phyloP scores from a whole-genome alignment of 2,329 filamentous ascomycete genomes.

The Fusarium compactum region DNA sequence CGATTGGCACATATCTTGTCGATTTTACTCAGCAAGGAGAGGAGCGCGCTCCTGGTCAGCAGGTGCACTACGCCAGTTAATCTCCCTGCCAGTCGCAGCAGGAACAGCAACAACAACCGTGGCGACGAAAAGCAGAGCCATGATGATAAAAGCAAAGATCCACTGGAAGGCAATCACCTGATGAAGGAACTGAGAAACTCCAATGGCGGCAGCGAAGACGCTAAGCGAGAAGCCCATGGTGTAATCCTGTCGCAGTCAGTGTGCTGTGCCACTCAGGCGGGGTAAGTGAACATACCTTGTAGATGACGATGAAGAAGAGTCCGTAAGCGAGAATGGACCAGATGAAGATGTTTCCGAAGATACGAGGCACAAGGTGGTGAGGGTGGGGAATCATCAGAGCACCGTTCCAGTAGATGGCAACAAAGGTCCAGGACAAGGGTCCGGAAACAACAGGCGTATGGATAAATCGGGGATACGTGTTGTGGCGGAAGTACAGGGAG shows the following conservation, averaged over 20 bases:
- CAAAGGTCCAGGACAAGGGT: slow-evolving; percentile 85
- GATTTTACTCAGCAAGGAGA: slow-evolving; percentile 63
- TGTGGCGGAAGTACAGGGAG: slow-evolving; percentile 84
- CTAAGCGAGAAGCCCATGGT: slow-evolving; percentile 85
- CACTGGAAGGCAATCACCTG: slow-evolving; percentile 85
- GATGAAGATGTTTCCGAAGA: slow-evolving; percentile 88
- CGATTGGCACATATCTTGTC: not conserved
- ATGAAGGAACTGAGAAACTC: slow-evolving; percentile 79
- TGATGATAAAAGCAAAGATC: slow-evolving; percentile 91
- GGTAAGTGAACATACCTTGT: slow-evolving; percentile 67
- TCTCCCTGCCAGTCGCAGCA: slow-evolving; percentile 69
- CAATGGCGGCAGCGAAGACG: slow-evolving; percentile 78
- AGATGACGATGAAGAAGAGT: slow-evolving; percentile 77
- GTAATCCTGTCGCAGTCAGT: slow-evolving; percentile 63
- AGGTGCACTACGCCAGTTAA: slow-evolving; percentile 59
- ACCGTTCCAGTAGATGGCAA: slow-evolving; percentile 90
- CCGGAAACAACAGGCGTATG: slow-evolving; percentile 81
- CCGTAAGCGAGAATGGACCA: slow-evolving; percentile 86
- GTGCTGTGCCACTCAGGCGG: not conserved
- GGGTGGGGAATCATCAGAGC: slow-evolving; percentile 82
- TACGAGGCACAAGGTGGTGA: slow-evolving; percentile 74
- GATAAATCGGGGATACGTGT: slow-evolving; percentile 77
- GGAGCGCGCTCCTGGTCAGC: slow-evolving; percentile 71
- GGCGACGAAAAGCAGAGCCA: slow-evolving; percentile 77
- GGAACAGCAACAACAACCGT: slow-evolving; percentile 75